phyloP scores from a whole-genome alignment of 306 rosid genomes.

The Bauhinia variegata region DNA sequence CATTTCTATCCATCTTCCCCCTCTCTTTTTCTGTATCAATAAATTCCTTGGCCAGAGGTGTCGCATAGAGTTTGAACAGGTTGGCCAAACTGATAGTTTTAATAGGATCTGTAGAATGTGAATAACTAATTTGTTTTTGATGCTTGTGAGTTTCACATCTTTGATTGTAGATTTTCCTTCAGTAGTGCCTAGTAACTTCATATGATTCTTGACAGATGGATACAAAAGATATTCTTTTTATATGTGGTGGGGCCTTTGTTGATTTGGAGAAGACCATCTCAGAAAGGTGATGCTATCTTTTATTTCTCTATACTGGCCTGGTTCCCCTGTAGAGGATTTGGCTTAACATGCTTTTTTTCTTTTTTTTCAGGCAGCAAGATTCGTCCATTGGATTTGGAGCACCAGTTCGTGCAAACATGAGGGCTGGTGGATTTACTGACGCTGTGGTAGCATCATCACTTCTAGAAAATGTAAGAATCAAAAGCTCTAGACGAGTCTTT shows the following conservation, averaged over 20 bases:
- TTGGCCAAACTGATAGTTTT: neutral
- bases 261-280: slow-evolving; percentile 75
- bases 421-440: slow-evolving; percentile 48
- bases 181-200: slow-evolving; percentile 7
- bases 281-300: slow-evolving; percentile 53
- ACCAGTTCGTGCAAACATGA: slow-evolving; percentile 69
- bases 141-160: slow-evolving; percentile 20
- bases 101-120: slow-evolving; percentile 9
- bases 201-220: slow-evolving; percentile 52
- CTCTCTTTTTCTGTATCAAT: neutral
- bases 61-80: neutral
- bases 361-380: slow-evolving; percentile 58
- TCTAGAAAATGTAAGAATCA: slow-evolving; percentile 67
- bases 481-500: slow-evolving; percentile 20
- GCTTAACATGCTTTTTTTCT: neutral
- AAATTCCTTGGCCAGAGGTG: neutral
- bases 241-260: slow-evolving; percentile 80
- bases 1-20: neutral
- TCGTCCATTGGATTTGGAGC: slow-evolving; percentile 87
- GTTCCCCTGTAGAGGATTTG: slow-evolving; percentile 11
- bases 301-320: slow-evolving; percentile 8
- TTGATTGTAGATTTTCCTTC: slow-evolving; percentile 10
- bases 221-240: slow-evolving; percentile 69
- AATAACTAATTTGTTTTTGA: slow-evolving; percentile 22
- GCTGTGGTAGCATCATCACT: slow-evolving; percentile 58